A percentile compares a stretch with the other conserved stretches of the same genome.
phyloP scores from a whole-genome alignment of 2,329 filamentous ascomycete genomes.

The Aureobasidium zeae region DNA sequence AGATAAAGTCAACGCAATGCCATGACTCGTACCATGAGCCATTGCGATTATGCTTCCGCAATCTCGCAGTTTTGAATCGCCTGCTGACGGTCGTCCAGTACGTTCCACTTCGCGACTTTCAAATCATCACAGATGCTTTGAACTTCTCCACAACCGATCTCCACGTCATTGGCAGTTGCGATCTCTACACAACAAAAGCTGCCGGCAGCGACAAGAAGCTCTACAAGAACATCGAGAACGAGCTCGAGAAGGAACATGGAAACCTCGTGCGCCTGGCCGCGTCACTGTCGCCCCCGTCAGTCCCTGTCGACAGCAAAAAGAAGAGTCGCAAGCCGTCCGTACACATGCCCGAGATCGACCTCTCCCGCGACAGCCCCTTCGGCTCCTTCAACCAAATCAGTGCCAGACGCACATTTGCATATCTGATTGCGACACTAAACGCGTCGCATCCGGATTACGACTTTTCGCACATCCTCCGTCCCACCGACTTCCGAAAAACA shows the following conservation, averaged over 20 bases:
- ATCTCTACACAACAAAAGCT: conserved; percentile 95
- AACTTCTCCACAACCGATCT: conserved; percentile 94
- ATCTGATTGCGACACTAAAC: conserved; percentile 91
- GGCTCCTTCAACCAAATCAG: conserved; percentile 80
- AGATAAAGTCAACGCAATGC: conserved; percentile 5
- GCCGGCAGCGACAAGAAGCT: conserved; percentile 93
- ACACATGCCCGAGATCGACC: conserved; percentile 42
- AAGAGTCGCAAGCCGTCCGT: conserved; percentile 21
- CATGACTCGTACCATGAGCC: too few relatives aligned
- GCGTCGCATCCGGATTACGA: conserved; percentile 95
- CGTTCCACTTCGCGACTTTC: conserved; percentile 80
- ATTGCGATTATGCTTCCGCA: too few relatives aligned
- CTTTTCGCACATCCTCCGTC: conserved; percentile 84
- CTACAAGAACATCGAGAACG: conserved; percentile 89
- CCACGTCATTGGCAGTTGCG: conserved; percentile 85
- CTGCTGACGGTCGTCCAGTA: conserved; percentile 50
- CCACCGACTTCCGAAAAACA: conserved; percentile 82
- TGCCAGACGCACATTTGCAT: conserved; percentile 86
- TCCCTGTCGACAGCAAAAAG: conserved; percentile 28
- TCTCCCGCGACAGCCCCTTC: conserved; percentile 83
- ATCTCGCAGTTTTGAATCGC: background rate
- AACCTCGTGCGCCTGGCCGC: conserved; percentile 78
- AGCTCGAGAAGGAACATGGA: conserved; percentile 83
- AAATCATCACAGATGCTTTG: conserved; percentile 81
- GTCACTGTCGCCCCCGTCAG: conserved; percentile 72